Base-by-base conservation (phyloP, 805 yeast genomes). In the Nakazawaea pomicola region DNA sequence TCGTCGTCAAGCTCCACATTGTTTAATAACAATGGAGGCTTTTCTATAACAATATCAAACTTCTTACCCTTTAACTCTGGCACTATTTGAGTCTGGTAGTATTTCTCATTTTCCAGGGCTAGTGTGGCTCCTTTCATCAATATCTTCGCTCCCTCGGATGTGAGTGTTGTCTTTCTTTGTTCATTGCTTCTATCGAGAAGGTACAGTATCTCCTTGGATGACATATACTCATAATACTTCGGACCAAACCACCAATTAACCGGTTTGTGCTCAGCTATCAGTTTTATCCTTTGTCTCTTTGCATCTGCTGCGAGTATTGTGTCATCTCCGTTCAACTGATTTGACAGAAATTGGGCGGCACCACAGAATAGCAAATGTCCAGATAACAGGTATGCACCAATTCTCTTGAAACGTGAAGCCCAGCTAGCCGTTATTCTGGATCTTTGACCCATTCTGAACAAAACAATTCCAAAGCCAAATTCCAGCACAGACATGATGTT, bases 231-330 rank as follows among this genome's bases (percentile, higher is more conserved):
- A 53, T 62, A 68, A 31, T 63, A 54, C 37, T 58, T 58, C 10
- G 78, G 78, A 0, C 81, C 81, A 48, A 57, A 66, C 77, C 76
- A 76, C 56, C 67, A 61, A 42, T 62, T 59, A 11, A 72, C 69
- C 11, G 51, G 55, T 36, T 57, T 65, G 24, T 70, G 75, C 32
- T 57, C 58, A 44, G 56, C 60, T 29, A 50, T 48, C 20, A 73
- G 72, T 41, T 62, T 36, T 12, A 50, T 48, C 14, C 70, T 55
- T 50, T 67, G 67, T 35, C 50, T 49, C 29, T 46, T 50, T 2
- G 73, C 70, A 48, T 70, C 74, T 14, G 64, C 70, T 18, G 37
- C 38, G 17, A 38, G 30, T 11, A 43, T 17, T 9, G 40, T 34
- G 25, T 43, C 46, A 24, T 39, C 40, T 16, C 36, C 24, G 44